A percentile compares a stretch with the other conserved stretches of the same genome.
Evolutionary conservation across 805 yeast genomes (phyloP).

Genomic region (Zygotorulaspora danielsina): DNA sequence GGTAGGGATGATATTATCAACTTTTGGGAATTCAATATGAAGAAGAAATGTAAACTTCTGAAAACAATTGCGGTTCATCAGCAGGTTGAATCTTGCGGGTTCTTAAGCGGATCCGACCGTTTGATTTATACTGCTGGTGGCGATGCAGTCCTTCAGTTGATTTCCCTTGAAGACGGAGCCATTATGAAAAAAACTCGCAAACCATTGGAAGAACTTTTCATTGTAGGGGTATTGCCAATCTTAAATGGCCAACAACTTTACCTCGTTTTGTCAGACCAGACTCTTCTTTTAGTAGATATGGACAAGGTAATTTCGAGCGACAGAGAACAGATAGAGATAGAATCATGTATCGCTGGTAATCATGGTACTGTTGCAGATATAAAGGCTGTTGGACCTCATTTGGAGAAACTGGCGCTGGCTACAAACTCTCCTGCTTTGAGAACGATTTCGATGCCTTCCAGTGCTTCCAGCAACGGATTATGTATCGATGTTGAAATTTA

Average conservation of each 20-base stretch:
- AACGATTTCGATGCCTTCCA: slow-evolving; percentile 46
- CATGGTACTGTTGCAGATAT: slow-evolving; percentile 95
- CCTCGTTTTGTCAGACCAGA: slow-evolving; percentile 77
- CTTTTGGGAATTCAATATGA: slow-evolving; percentile 51
- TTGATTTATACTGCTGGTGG: slow-evolving; percentile 74
- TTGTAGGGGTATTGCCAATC: slow-evolving; percentile 52
- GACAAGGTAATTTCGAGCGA: slow-evolving; percentile 29
- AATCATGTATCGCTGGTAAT: slow-evolving; percentile 74
- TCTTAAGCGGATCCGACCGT: slow-evolving; percentile 37
- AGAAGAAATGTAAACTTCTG: slow-evolving; percentile 48
- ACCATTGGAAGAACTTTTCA: slow-evolving; percentile 71
- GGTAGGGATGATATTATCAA: slow-evolving; percentile 76
- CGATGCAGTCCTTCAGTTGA: slow-evolving; percentile 59
- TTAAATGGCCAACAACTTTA: slow-evolving; percentile 38
- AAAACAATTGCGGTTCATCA: slow-evolving; percentile 71
- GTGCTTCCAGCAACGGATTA: slow-evolving; percentile 7
- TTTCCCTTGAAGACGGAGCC: slow-evolving; percentile 51
- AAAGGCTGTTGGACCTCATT: slow-evolving; percentile 63
- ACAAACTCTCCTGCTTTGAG: slow-evolving; percentile 90
- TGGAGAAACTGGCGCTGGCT: slow-evolving; percentile 68
- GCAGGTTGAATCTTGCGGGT: slow-evolving; percentile 69
- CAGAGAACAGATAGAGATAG: slow-evolving; percentile 39
- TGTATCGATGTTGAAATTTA: slow-evolving; percentile 59
- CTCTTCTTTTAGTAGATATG: slow-evolving; percentile 51
- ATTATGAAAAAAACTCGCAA: slow-evolving; percentile 39